Conservation (phyloP, 495 filamentous ascomycete genomes). For the Talaromyces trachyspermus region DNA sequence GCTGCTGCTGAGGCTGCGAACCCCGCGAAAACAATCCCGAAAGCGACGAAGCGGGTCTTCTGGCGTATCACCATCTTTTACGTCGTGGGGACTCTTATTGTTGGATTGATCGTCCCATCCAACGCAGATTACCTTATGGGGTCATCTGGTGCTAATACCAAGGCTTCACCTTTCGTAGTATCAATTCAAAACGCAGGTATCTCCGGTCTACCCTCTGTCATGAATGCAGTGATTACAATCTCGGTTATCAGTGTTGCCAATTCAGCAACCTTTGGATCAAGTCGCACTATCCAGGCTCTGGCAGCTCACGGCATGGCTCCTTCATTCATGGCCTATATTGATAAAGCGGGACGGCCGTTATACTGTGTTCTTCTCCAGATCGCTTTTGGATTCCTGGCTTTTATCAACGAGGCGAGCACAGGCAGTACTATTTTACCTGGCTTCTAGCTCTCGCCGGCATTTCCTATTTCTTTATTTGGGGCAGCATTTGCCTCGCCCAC, state of each 20-base stretch:
- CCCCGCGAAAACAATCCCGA: constrained; percentile 56
- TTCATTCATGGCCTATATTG: constrained; percentile 48
- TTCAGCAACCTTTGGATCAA: constrained; percentile 54
- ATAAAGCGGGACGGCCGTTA: constrained; percentile 49
- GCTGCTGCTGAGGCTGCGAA: constrained; percentile 63
- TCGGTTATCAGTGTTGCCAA: constrained; percentile 61
- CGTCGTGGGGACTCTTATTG: constrained; percentile 62
- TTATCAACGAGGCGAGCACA: constrained; percentile 39
- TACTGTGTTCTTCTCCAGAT: constrained; percentile 46
- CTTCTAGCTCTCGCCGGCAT: constrained; percentile 64
- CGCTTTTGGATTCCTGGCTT: constrained; percentile 47
- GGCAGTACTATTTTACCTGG: constrained; percentile 49
- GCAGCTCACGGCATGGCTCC: constrained; percentile 53
- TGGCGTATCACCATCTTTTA: constrained; percentile 75
- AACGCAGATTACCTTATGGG: constrained; percentile 39
- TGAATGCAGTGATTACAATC: constrained; percentile 67
- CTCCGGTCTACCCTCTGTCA: constrained; percentile 57
- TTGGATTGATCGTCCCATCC: constrained; percentile 65
- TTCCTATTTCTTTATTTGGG: constrained; percentile 63
- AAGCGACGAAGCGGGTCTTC: constrained; percentile 66
- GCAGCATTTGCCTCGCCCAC: constrained; percentile 62
- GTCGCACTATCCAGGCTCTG: constrained; percentile 57
- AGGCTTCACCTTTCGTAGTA: constrained; percentile 71
- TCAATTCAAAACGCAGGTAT: constrained; percentile 62
- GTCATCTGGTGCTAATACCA: constrained; percentile 39